These are phyloP conservation scores for Cytospora leucostoma DNA, from an alignment of 2,329 filamentous ascomycete species.

Conservation along the genomic window DNA sequence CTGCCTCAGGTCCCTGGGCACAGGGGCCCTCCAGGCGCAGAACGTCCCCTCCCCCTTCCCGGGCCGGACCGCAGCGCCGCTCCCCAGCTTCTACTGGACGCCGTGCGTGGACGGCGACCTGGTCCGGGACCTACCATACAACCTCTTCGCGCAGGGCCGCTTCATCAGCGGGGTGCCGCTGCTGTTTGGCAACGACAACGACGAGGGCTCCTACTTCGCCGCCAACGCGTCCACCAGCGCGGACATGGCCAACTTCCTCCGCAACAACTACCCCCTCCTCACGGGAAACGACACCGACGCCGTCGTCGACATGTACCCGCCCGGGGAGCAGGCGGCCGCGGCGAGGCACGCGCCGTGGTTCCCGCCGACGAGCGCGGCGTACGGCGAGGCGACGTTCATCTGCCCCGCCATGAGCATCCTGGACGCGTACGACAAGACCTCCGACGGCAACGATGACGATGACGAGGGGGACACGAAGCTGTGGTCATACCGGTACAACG, in stretches of 20 bases:
- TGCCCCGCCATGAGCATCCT: constrained; percentile 47
- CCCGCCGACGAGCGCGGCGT: constrained; percentile 44
- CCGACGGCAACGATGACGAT: constrained; percentile 7
- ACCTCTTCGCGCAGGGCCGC: constrained; percentile 46
- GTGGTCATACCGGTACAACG: constrained; percentile 54
- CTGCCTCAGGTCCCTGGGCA: constrained; percentile 45
- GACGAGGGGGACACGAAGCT: constrained; percentile 24
- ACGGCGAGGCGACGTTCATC: constrained; percentile 49
- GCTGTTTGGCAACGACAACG: constrained; percentile 49
- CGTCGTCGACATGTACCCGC: constrained; percentile 45
- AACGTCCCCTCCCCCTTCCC: constrained; percentile 46
- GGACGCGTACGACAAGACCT: constrained; percentile 34
- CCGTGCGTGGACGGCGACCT: constrained; percentile 52
- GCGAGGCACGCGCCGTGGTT: constrained; percentile 48
- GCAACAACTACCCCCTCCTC: constrained; percentile 50
- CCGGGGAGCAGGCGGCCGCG: constrained; percentile 35
- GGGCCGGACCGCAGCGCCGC: constrained; percentile 35
- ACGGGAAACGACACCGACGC: constrained; percentile 38
- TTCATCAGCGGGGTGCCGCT: constrained; percentile 54
- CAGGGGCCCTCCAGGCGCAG: constrained; percentile 41
- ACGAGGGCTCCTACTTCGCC: constrained; percentile 52
- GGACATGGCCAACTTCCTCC: constrained; percentile 44
- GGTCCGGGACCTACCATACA: constrained; percentile 45
- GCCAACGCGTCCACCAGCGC: constrained; percentile 39
- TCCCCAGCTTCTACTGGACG: constrained; percentile 52